A percentile compares a stretch with the other conserved stretches of the same genome.
Conservation (phyloP, 768 basidiomycete genomes). For the Auricularia cornea region DNA sequence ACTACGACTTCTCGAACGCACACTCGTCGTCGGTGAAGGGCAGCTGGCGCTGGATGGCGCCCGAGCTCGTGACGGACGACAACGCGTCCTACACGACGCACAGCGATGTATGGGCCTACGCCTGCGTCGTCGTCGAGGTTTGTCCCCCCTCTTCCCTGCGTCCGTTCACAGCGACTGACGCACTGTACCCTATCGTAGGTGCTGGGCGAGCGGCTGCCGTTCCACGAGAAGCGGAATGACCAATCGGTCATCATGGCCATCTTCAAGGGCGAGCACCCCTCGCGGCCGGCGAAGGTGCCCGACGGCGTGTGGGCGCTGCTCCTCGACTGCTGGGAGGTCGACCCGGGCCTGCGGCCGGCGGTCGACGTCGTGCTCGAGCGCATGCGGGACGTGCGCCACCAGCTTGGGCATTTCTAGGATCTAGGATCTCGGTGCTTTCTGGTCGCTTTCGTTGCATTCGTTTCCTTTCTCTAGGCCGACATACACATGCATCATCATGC, state of each 20-base stretch:
- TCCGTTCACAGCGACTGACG: background rate
- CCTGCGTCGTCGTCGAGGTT: slow-evolving; percentile 24
- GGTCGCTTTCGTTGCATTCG: too few species aligned
- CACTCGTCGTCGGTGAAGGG: background rate
- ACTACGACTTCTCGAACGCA: background rate
- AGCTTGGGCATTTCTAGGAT: too few species aligned
- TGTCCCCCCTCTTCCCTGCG: background rate
- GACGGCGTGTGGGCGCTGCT: background rate
- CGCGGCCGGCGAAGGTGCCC: background rate
- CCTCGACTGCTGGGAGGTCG: background rate
- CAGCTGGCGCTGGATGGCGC: slow-evolving; percentile 25
- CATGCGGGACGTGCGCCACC: background rate
- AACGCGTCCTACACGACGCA: slow-evolving; percentile 7
- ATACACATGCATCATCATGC: too few species aligned
- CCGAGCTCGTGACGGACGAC: slow-evolving; percentile 20
- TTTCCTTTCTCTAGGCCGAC: too few species aligned
- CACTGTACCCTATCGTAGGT: slow-evolving; percentile 8
- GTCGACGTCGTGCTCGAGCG: background rate
- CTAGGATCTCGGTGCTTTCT: too few species aligned
- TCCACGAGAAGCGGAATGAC: slow-evolving; percentile 16
- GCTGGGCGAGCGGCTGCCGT: slow-evolving; percentile 14
- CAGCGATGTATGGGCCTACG: slow-evolving; percentile 22
- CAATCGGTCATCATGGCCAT: slow-evolving; percentile 16
- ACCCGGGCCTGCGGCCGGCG: background rate
- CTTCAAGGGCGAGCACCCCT: slow-evolving; percentile 4